Conservation (phyloP, 169 alveolate species). For the Plasmodium knowlesi region DNA sequence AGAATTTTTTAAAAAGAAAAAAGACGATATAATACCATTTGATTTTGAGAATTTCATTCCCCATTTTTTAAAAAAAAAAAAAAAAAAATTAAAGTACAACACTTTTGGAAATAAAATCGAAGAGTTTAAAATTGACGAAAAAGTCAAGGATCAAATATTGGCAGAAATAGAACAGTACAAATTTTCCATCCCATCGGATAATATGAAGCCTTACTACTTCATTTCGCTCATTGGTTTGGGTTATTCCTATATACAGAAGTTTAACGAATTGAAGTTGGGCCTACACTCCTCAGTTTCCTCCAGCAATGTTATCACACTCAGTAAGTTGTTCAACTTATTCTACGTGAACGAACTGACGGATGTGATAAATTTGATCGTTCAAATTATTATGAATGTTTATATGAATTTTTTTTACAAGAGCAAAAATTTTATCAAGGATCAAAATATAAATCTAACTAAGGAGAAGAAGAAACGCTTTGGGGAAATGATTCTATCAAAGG, state of each 20-base stretch:
- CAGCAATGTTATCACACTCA: neutral
- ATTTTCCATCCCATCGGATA: conserved; percentile 37
- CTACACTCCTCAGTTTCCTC: conserved; percentile 23
- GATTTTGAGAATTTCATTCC: conserved; percentile 30
- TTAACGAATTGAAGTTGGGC: conserved; percentile 29
- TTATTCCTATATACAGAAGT: conserved; percentile 38
- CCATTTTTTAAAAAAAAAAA: conserved; percentile 15
- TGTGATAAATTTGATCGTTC: neutral
- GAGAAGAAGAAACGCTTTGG: conserved; percentile 13
- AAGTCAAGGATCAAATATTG: conserved; percentile 22
- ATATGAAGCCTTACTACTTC: conserved; percentile 22
- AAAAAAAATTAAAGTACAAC: conserved; percentile 7
- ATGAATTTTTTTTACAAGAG: conserved; percentile 27
- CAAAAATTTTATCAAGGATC: neutral
- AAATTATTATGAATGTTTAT: conserved; percentile 14
- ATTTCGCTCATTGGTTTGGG: conserved; percentile 64
- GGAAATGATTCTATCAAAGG: conserved; percentile 4
- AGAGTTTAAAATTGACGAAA: conserved; percentile 38
- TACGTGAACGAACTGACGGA: conserved; percentile 51
- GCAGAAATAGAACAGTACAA: conserved; percentile 47
- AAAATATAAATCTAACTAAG: conserved; percentile 11
- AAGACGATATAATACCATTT: neutral
- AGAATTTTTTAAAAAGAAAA: conserved; percentile 8
- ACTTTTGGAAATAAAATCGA: conserved; percentile 12
- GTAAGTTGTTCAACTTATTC: conserved; percentile 30